Conservation (phyloP, 148 eudicot species). For the Beta vulgaris region DNA sequence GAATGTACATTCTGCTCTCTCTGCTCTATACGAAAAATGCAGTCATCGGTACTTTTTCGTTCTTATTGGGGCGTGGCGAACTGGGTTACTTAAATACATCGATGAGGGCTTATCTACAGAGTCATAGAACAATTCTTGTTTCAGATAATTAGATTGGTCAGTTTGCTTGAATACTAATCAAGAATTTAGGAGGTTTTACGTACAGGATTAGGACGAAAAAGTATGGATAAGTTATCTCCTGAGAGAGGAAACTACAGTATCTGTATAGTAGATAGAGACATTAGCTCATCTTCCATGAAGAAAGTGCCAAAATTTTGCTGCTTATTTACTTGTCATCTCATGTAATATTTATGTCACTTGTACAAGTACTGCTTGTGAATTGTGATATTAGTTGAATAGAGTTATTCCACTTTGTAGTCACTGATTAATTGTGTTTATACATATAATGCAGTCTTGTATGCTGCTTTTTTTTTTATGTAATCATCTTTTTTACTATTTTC, state of each 20-base stretch:
- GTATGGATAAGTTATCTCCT: no score
- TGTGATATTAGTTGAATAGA: neutral
- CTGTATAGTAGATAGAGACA: neutral
- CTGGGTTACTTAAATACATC: neutral
- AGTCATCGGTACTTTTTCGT: neutral
- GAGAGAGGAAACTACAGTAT: no score
- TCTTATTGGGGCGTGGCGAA: neutral
- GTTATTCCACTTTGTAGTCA: neutral
- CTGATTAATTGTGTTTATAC: no score
- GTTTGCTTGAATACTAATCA: no score
- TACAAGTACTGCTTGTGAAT: neutral
- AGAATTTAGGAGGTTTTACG: neutral
- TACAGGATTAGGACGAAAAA: neutral
- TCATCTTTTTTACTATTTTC: no score
- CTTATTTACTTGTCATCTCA: neutral
- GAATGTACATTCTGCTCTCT: constrained; percentile 14
- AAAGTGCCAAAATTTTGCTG: neutral
- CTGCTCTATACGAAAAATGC: no score
- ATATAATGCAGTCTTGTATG: no score
- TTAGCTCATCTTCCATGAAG: neutral
- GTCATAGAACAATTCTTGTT: neutral
- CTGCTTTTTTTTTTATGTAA: no score
- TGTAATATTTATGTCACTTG: neutral
- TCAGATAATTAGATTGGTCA: no score
- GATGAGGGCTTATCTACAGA: neutral